A percentile compares a stretch with the other conserved stretches of the same genome.
Evolutionary conservation across 306 rosid species (phyloP).

Genomic region (Lathyrus aphaca): DNA sequence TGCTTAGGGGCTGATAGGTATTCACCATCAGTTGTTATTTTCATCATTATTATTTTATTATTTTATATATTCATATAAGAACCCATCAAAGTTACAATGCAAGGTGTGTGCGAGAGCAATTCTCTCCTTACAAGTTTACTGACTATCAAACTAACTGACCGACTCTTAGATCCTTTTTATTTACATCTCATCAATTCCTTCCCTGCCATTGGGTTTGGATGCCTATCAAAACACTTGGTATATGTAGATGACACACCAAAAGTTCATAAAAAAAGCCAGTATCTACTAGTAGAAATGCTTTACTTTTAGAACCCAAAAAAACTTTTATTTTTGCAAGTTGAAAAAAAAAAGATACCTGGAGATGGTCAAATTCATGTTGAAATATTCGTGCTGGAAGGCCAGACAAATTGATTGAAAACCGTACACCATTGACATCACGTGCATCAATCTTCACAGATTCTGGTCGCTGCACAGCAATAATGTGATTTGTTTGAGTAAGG

Average conservation of each 20-base stretch:
- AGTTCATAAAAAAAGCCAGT: constrained; percentile 10
- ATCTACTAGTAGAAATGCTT: neutral
- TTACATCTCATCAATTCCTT: neutral
- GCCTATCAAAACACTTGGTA: constrained; percentile 6
- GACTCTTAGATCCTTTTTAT: neutral
- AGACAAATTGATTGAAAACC: constrained; percentile 66
- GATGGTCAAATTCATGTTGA: constrained; percentile 96
- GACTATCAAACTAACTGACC: neutral
- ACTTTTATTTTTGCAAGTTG: constrained; percentile 3
- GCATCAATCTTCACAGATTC: constrained; percentile 89
- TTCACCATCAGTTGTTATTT: too few relatives aligned
- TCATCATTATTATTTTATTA: too few relatives aligned
- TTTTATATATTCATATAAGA: too few relatives aligned
- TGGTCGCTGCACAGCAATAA: constrained; percentile 68
- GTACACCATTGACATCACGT: constrained; percentile 61
- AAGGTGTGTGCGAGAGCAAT: neutral
- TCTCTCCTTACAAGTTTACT: constrained; percentile 1
- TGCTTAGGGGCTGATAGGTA: too few relatives aligned
- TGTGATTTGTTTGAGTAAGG: constrained; percentile 7
- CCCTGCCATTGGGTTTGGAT: neutral
- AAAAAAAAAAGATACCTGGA: constrained; percentile 60
- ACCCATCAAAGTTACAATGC: neutral
- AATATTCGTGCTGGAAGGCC: constrained; percentile 90
- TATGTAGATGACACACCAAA: neutral
- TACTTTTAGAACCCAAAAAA: neutral